Evolutionary conservation across 192 early-diverging fungal genomes (phyloP).

Genomic region (Coemansia sp.): DNA sequence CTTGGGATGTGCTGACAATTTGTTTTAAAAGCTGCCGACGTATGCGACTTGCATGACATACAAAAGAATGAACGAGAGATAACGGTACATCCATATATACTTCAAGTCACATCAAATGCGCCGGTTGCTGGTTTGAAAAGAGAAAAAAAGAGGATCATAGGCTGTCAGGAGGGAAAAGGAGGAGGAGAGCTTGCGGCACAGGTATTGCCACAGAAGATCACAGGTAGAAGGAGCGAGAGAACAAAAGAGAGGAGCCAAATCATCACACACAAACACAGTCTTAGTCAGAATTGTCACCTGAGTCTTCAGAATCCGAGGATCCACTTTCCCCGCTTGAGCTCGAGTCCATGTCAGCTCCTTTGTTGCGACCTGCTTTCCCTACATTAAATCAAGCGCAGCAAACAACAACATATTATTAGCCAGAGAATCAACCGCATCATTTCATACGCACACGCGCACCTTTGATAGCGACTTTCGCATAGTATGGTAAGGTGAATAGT

Average conservation of each 20-base stretch:
- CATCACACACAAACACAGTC: slow-evolving; percentile 23
- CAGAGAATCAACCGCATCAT: background rate
- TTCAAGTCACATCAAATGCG: background rate
- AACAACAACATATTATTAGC: background rate
- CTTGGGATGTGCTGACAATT: background rate
- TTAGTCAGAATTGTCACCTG: slow-evolving; percentile 79
- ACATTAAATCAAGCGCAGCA: slow-evolving; percentile 6
- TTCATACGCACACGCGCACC: background rate
- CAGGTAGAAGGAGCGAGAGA: slow-evolving; percentile 28
- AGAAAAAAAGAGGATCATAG: background rate
- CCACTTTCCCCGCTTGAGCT: slow-evolving; percentile 55
- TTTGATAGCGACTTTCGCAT: background rate
- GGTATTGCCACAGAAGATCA: background rate
- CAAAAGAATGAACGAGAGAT: background rate
- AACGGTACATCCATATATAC: background rate
- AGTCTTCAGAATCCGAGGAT: slow-evolving; percentile 78
- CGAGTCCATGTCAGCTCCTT: slow-evolving; percentile 31
- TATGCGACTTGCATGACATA: background rate
- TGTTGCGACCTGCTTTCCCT: slow-evolving; percentile 32
- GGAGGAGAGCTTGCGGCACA: background rate
- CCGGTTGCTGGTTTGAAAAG: background rate
- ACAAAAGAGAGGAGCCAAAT: slow-evolving; percentile 29
- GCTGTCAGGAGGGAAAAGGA: background rate
- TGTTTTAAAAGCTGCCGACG: background rate
- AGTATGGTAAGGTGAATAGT: background rate